Percentiles rank a stretch among this genome's conserved stretches.
phyloP scores from a whole-genome alignment of 164 flowering plant species.

The Chimonanthus praecox region DNA sequence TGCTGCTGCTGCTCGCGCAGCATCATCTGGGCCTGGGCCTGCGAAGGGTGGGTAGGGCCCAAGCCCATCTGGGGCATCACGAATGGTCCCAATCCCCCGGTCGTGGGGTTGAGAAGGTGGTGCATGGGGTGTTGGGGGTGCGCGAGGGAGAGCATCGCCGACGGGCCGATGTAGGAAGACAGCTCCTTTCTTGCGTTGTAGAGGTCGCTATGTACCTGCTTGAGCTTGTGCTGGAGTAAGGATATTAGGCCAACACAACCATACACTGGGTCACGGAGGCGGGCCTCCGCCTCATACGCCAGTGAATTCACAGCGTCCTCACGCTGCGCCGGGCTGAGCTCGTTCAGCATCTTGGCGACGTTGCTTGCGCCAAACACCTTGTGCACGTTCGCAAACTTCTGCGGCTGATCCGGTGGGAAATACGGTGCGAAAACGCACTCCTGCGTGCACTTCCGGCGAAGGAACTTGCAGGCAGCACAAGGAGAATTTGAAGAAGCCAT shows the following conservation, averaged over 20 bases:
- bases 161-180: conserved; percentile 34
- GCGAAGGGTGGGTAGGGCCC: background rate
- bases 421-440: conserved; percentile 59
- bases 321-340: conserved; percentile 24
- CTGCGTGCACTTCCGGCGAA: conserved; percentile 39
- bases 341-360: conserved; percentile 40
- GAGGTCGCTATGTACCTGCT: conserved; percentile 32
- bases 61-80: background rate
- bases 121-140: background rate
- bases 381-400: conserved; percentile 15
- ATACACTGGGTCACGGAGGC: conserved; percentile 25
- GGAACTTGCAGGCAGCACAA: conserved; percentile 50
- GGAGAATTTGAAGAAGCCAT: conserved; percentile 30
- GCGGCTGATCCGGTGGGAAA: conserved; percentile 49
- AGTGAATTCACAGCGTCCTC: conserved; percentile 26
- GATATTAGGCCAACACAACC: conserved; percentile 51
- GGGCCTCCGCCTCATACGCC: conserved; percentile 11
- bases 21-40: background rate
- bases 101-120: background rate
- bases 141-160: conserved; percentile 28
- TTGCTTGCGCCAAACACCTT: conserved; percentile 17
- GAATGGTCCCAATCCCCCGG: background rate
- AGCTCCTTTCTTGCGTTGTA: conserved; percentile 35
- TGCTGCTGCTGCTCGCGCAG: conserved; percentile 21
- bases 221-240: conserved; percentile 33